These are phyloP conservation scores for Phytophthora syringae DNA, from an alignment of 352 stramenopile genomes.

Conservation along the genomic window DNA sequence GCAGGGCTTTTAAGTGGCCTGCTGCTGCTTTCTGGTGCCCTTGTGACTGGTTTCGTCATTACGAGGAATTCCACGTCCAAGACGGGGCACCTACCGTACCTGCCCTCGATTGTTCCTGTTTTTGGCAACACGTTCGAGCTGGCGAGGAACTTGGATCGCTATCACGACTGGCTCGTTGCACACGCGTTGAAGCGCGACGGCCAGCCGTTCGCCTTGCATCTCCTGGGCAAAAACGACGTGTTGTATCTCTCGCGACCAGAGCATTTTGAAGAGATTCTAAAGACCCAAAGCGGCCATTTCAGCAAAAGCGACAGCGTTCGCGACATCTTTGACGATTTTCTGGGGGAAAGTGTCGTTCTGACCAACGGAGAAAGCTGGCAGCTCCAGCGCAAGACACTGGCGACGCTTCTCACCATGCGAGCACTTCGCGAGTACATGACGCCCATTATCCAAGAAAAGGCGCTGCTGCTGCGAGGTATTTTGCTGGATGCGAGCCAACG, in stretches of 20 bases:
- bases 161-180: conserved; percentile 1
- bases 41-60: not conserved
- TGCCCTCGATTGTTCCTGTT: conserved; percentile 47
- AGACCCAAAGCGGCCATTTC: conserved; percentile 9
- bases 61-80: not conserved
- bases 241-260: conserved; percentile 7
- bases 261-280: conserved; percentile 17
- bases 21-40: not conserved
- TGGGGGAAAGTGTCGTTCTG: conserved; percentile 68
- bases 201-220: conserved; percentile 8
- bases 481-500: conserved; percentile 6
- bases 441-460: conserved; percentile 36
- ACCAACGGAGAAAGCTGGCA: conserved; percentile 60
- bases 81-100: conserved; percentile 59
- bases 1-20: not conserved
- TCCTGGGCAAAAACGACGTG: conserved; percentile 12
- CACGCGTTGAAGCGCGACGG: conserved; percentile 1
- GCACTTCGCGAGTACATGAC: conserved; percentile 53
- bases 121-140: conserved; percentile 49
- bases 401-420: conserved; percentile 75
- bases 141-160: not conserved
- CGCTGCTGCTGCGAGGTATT: conserved; percentile 5
- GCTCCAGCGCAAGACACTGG: conserved; percentile 75
- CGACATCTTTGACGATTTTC: conserved; percentile 36
- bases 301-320: conserved; percentile 13